phyloP scores from a whole-genome alignment of 306 rosid species.

The Dryas drummondii region DNA sequence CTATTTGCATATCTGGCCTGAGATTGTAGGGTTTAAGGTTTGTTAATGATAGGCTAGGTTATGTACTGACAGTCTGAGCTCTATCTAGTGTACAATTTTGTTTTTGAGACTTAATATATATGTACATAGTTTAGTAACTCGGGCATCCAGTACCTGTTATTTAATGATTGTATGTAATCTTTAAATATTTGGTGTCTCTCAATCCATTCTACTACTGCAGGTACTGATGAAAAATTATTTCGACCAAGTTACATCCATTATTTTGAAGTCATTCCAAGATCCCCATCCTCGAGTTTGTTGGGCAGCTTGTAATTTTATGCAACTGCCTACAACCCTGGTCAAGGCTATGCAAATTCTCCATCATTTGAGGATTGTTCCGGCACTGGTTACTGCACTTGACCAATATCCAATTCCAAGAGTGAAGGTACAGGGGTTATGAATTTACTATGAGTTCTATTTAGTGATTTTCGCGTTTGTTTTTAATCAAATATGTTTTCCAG shows the following conservation, averaged over 20 bases:
- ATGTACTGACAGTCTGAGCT: neutral
- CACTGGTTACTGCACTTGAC: slow-evolving; percentile 6
- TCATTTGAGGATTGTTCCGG: slow-evolving; percentile 10
- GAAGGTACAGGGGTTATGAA: neutral
- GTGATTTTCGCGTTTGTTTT: neutral
- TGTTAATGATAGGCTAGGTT: neutral
- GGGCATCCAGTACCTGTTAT: neutral
- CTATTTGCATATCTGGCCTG: neutral
- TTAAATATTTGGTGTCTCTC: neutral
- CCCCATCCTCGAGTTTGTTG: slow-evolving; percentile 19
- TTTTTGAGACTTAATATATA: neutral
- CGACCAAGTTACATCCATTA: slow-evolving; percentile 1
- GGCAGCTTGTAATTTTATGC: slow-evolving; percentile 21
- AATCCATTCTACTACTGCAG: slow-evolving; percentile 1
- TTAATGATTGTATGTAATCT: neutral
- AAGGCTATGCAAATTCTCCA: slow-evolving; percentile 19
- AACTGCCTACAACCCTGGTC: slow-evolving; percentile 6
- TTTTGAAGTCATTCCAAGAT: slow-evolving; percentile 15
- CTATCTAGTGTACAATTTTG: neutral
- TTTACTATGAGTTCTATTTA: neutral
- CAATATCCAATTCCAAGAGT: neutral
- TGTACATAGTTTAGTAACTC: neutral
- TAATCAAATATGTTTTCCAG: neutral
- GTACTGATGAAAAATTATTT: slow-evolving; percentile 15
- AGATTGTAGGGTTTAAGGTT: neutral